Evolutionary conservation across 352 stramenopile genomes (phyloP).

Genomic region (Globisporangium irregulare): DNA sequence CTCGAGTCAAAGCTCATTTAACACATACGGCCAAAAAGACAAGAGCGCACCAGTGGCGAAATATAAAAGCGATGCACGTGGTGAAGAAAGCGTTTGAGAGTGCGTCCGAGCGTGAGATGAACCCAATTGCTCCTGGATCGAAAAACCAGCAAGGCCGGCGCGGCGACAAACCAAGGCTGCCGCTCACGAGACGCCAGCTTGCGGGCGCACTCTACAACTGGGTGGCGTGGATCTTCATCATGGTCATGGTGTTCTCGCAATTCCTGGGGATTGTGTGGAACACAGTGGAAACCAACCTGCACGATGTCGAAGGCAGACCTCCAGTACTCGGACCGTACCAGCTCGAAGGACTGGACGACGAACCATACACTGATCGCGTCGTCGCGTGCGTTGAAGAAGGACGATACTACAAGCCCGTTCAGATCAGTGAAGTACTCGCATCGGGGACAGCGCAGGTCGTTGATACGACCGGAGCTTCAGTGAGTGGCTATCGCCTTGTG

Average conservation of each 20-base stretch:
- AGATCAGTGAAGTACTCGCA: conserved; percentile 16
- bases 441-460: not conserved
- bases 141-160: too few relatives aligned
- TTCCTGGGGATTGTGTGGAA: conserved; percentile 17
- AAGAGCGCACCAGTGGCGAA: too few relatives aligned
- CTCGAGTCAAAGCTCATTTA: too few relatives aligned
- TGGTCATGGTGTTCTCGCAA: conserved; percentile 12
- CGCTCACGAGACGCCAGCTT: not conserved
- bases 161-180: too few relatives aligned
- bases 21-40: too few relatives aligned
- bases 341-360: conserved; percentile 33
- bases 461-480: conserved; percentile 18
- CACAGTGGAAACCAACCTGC: not conserved
- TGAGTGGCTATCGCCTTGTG: conserved; percentile 26
- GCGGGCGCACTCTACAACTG: conserved; percentile 14
- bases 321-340: conserved; percentile 8
- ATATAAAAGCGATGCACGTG: too few relatives aligned
- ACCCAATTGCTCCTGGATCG: too few relatives aligned
- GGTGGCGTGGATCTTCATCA: conserved; percentile 7
- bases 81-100: too few relatives aligned
- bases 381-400: conserved; percentile 44
- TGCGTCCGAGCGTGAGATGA: too few relatives aligned
- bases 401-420: conserved; percentile 30
- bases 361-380: conserved; percentile 41
- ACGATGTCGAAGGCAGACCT: not conserved